Evolutionary conservation across 2,329 filamentous ascomycete species (phyloP).

Genomic region (Colletotrichum navitas): DNA sequence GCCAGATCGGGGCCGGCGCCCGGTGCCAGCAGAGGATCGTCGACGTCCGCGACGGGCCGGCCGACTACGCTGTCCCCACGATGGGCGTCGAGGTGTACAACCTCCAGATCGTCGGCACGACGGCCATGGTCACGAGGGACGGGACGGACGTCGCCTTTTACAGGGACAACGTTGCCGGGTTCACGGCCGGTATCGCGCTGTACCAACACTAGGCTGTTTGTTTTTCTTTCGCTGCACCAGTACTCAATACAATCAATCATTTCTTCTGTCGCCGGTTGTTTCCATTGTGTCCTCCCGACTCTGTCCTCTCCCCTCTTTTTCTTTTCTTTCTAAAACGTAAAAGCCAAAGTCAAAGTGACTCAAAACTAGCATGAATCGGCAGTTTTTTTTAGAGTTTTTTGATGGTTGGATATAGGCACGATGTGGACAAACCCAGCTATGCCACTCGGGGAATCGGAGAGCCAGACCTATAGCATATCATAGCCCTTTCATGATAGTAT

Average conservation of each 20-base stretch:
- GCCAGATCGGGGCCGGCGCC: slow-evolving; percentile 54
- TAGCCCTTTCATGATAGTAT: not conserved
- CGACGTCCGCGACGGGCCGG: slow-evolving; percentile 45
- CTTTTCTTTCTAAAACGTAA: not conserved
- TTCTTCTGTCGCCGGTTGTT: not conserved
- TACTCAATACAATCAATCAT: not conserved
- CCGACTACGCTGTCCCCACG: slow-evolving; percentile 42
- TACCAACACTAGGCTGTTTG: slow-evolving; percentile 44
- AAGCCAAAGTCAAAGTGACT: not conserved
- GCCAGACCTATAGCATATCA: not conserved
- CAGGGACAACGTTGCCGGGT: slow-evolving; percentile 55
- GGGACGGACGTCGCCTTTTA: slow-evolving; percentile 52
- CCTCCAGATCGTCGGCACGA: slow-evolving; percentile 60
- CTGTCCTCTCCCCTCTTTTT: not conserved
- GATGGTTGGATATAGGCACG: not conserved
- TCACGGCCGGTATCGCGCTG: slow-evolving; percentile 54
- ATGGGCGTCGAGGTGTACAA: slow-evolving; percentile 55
- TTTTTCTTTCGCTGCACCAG: not conserved
- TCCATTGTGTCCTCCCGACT: not conserved
- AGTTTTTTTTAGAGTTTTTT: not conserved
- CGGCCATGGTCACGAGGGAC: slow-evolving; percentile 55
- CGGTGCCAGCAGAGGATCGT: slow-evolving; percentile 62
- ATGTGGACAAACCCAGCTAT: not conserved
- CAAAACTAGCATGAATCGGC: not conserved
- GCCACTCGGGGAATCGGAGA: not conserved